These are phyloP conservation scores for Cenococcum geophilum DNA, from an alignment of 495 filamentous ascomycete species.

Conservation along the genomic window DNA sequence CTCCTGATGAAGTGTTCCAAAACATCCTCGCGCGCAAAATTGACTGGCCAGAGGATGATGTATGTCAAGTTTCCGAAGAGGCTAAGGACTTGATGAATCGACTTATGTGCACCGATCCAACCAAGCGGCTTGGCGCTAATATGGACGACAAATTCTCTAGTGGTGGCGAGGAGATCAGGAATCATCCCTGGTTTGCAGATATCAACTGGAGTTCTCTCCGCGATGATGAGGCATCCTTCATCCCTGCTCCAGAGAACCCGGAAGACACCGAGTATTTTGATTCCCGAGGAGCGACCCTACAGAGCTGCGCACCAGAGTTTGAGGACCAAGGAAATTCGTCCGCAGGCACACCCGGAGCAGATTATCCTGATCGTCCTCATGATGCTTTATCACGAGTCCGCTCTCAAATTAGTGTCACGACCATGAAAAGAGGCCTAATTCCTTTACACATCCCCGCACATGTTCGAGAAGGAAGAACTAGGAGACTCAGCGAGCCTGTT, in stretches of 20 bases:
- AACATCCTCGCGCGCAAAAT: slow-evolving; percentile 88
- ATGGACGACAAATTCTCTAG: slow-evolving; percentile 66
- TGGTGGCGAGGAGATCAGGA: slow-evolving; percentile 84
- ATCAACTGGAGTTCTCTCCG: slow-evolving; percentile 85
- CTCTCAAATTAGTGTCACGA: slow-evolving; percentile 62
- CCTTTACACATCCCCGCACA: slow-evolving; percentile 94
- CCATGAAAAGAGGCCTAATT: slow-evolving; percentile 81
- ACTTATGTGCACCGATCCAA: slow-evolving; percentile 75
- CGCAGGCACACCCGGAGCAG: slow-evolving; percentile 52
- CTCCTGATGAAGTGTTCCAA: slow-evolving; percentile 91
- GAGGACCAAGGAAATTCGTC: slow-evolving; percentile 81
- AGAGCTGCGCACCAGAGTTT: slow-evolving; percentile 85
- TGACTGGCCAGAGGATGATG: slow-evolving; percentile 75
- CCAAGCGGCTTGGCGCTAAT: slow-evolving; percentile 77
- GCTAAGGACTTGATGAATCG: slow-evolving; percentile 90
- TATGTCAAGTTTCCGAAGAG: slow-evolving; percentile 59
- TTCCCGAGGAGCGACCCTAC: slow-evolving; percentile 78
- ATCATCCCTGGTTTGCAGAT: slow-evolving; percentile 81
- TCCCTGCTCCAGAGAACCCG: slow-evolving; percentile 87
- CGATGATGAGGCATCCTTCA: slow-evolving; percentile 89
- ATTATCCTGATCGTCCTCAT: slow-evolving; percentile 81
- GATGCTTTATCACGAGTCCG: slow-evolving; percentile 89
- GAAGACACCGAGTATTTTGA: slow-evolving; percentile 99
- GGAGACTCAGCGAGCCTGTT: slow-evolving; percentile 85
- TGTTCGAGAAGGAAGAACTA: slow-evolving; percentile 79